These are phyloP conservation scores for Dalechampia spathulata DNA, from an alignment of 441 rosid species.

Conservation along the genomic window DNA sequence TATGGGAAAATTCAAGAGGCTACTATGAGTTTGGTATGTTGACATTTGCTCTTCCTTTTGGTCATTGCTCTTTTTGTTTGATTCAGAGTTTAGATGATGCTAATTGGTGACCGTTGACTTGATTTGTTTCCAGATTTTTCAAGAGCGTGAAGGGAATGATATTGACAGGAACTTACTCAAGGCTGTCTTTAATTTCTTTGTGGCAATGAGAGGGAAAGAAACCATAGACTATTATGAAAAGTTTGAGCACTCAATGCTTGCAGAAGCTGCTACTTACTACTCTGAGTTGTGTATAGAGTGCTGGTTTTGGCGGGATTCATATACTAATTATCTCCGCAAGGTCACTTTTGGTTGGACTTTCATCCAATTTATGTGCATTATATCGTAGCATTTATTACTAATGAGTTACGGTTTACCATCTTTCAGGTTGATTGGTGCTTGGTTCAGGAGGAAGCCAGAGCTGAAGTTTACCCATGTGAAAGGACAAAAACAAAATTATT, in stretches of 20 bases:
- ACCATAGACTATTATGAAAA: conserved; percentile 10
- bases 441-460: conserved; percentile 12
- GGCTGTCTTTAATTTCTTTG: background rate
- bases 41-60: too few species aligned
- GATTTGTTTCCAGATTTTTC: background rate
- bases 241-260: conserved; percentile 9
- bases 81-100: too few species aligned
- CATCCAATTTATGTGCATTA: background rate
- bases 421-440: conserved; percentile 20
- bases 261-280: conserved; percentile 15
- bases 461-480: background rate
- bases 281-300: conserved; percentile 9
- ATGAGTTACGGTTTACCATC: background rate
- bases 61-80: too few species aligned
- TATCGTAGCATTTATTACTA: background rate
- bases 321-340: conserved; percentile 6
- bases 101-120: too few species aligned
- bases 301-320: conserved; percentile 4
- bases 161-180: conserved; percentile 4
- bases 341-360: conserved; percentile 2
- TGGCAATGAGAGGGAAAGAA: background rate
- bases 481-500: conserved; percentile 6
- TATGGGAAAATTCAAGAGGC: too few species aligned
- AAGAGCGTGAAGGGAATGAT: conserved; percentile 13
- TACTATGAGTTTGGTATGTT: too few species aligned